Evolutionary conservation across 2,329 filamentous ascomycete species (phyloP), one percentile per base, ranked within the genome.

Genomic region (Myotisia sp.): DNA sequence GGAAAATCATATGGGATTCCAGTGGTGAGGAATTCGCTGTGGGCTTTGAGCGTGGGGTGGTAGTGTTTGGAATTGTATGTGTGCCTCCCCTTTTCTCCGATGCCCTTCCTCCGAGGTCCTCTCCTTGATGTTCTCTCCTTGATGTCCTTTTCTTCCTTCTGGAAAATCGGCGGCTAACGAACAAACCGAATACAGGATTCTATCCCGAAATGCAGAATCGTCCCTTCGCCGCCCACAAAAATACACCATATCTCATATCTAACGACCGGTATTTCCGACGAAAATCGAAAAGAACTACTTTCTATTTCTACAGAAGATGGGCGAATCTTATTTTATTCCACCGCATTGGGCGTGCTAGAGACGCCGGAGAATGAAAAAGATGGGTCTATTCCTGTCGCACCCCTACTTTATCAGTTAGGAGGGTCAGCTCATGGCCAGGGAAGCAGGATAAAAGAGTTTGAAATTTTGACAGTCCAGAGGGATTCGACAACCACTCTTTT

Each of bases 281-380:
- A 67, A 10, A 58, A 60, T 4, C 59, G 60, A 31, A 58, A 59
- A 14, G 70, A 74, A 22, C 54, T 86, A 4, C 58, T 95, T 26
- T 76, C 79, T 0, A 65, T 90, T 1, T 84, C 84, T 2, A 94
- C 90, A 0, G 90, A 95, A 54, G 87, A 95, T 52, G 90, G 90
- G 1, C 70, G 81, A 34, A 69, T 95, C 22, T 51, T 92, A 33
- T 83, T 95, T 54, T 92, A 83, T 54, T 41, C 39, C 1, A 42
- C 36, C 30, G 21, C n/a, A 14, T 1, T 21, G 4, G 22, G 26
- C 27, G 16, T 10, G 26, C 37, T 49, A 19, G 53, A 46, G 27
- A 54, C 58, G 23, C 30, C 20, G 5, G 48, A 55, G 14, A 53
- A 64, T 9, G 58, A 64, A 18, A 55, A 59, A 13, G 62, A 64